A percentile compares a stretch with the other conserved stretches of the same genome.
Conservation (phyloP, 345 rosid species). For the Eucalyptus cladocalyx region DNA sequence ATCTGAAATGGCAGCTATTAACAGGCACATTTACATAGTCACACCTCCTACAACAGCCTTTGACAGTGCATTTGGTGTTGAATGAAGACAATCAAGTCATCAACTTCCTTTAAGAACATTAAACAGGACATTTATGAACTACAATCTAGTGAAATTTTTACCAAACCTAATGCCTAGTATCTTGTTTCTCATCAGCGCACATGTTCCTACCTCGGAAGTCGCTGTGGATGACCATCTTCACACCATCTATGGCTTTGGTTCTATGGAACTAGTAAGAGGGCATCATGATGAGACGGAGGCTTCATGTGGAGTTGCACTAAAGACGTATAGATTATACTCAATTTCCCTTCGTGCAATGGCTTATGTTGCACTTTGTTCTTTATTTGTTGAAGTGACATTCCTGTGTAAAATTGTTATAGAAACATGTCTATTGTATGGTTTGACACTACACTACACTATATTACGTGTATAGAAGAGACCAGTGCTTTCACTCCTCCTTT, state of each 20-base stretch:
- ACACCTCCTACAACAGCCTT: not conserved
- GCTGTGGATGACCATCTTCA: constrained; percentile 17
- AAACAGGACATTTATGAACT: not conserved
- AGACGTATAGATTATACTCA: not conserved
- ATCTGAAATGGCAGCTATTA: not conserved
- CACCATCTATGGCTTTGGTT: constrained; percentile 9
- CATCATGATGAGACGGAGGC: not conserved
- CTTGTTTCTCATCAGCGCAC: constrained; percentile 9
- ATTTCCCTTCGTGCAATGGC: fast-evolving
- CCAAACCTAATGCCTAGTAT: not conserved
- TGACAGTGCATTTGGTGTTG: not conserved
- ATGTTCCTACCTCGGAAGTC: constrained; percentile 12
- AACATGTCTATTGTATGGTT: not conserved
- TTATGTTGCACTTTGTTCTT: not conserved
- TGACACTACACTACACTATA: not conserved
- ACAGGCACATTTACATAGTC: not conserved
- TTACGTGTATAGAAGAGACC: not conserved
- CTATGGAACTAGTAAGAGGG: constrained; percentile 7
- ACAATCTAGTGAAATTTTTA: not conserved
- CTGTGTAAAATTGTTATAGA: not conserved
- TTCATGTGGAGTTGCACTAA: not conserved
- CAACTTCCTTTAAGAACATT: not conserved
- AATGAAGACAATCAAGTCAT: not conserved
- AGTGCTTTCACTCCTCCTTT: not conserved
- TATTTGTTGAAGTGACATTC: not conserved